Conservation (phyloP, 1,284 basidiomycete genomes). For the Boletus holoroseus region DNA sequence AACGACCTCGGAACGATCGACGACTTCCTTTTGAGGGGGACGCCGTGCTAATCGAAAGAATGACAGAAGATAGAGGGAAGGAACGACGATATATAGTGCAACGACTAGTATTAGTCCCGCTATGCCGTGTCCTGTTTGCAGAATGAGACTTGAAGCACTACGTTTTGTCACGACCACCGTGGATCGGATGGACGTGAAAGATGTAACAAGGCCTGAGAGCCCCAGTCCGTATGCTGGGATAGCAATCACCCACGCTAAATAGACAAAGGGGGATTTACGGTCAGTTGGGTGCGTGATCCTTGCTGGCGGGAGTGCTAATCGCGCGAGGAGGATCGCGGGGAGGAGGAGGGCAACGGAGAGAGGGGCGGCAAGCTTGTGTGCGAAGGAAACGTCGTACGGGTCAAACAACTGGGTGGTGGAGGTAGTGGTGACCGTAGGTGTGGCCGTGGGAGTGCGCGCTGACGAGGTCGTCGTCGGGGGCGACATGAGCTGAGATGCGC, state of each 20-base stretch:
- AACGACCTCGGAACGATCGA: constrained; percentile 22
- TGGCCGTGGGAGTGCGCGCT: constrained; percentile 13
- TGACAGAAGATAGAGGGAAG: constrained; percentile 40
- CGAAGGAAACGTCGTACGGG: constrained; percentile 47
- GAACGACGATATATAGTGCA: constrained; percentile 52
- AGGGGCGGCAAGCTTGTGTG: constrained; percentile 62
- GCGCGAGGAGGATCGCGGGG: constrained; percentile 48
- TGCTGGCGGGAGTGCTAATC: constrained; percentile 45
- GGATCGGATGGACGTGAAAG: constrained; percentile 52
- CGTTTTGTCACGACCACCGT: constrained; percentile 32
- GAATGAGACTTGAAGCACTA: constrained; percentile 32
- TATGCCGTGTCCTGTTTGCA: constrained; percentile 58
- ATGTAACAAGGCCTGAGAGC: constrained; percentile 52
- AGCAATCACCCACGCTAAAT: constrained; percentile 37
- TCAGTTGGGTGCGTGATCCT: constrained; percentile 22
- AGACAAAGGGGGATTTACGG: constrained; percentile 32
- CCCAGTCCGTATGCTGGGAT: constrained; percentile 56
- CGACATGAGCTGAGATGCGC: constrained; percentile 42
- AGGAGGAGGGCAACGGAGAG: constrained; percentile 58
- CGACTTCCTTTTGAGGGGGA: constrained; percentile 17
- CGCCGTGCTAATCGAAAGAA: constrained; percentile 23
- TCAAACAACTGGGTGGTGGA: constrained; percentile 20
- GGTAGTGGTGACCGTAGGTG: constrained; percentile 27
- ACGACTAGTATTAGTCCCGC: constrained; percentile 59
- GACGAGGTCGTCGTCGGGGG: constrained; percentile 25